Conservation (phyloP, 2,329 filamentous ascomycete genomes). For the Fusarium neocosmosporiellum region DNA sequence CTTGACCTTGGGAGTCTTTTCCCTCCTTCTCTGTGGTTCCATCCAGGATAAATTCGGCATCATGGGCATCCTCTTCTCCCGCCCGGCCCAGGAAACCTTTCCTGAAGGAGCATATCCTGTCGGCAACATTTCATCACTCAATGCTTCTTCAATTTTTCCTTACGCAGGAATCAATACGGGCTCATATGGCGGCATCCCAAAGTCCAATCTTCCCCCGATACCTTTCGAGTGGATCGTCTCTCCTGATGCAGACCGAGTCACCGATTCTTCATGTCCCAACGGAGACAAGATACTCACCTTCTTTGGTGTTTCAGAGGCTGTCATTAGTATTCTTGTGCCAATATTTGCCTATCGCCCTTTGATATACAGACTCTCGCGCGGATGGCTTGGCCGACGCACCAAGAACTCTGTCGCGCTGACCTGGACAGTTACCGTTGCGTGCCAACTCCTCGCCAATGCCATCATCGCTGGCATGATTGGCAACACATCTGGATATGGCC, state of each 20-base stretch:
- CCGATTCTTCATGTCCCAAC: slow-evolving; percentile 23
- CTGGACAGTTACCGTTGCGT: slow-evolving; percentile 30
- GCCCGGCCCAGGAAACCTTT: slow-evolving; percentile 6
- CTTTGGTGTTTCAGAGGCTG: slow-evolving; percentile 35
- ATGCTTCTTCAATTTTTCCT: slow-evolving; percentile 29
- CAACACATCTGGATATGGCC: slow-evolving; percentile 30
- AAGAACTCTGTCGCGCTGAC: slow-evolving; percentile 18
- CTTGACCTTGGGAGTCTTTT: not conserved
- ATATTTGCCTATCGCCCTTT: slow-evolving; percentile 34
- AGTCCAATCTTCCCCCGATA: slow-evolving; percentile 26
- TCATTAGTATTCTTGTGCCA: slow-evolving; percentile 23
- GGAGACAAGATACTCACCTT: slow-evolving; percentile 20
- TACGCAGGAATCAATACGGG: slow-evolving; percentile 38
- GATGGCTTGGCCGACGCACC: slow-evolving; percentile 24
- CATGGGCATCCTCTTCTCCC: slow-evolving; percentile 34
- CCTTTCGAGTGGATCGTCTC: slow-evolving; percentile 41
- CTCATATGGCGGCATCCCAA: slow-evolving; percentile 15
- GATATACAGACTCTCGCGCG: slow-evolving; percentile 28
- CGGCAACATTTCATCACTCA: slow-evolving; percentile 10
- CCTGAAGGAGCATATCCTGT: slow-evolving; percentile 11
- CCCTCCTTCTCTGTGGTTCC: not conserved
- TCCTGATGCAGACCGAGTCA: slow-evolving; percentile 13
- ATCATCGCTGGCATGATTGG: slow-evolving; percentile 35
- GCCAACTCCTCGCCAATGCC: slow-evolving; percentile 36
- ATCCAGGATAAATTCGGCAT: not conserved